phyloP scores from a whole-genome alignment of 257 asterid species.

The Lycium ferocissimum region DNA sequence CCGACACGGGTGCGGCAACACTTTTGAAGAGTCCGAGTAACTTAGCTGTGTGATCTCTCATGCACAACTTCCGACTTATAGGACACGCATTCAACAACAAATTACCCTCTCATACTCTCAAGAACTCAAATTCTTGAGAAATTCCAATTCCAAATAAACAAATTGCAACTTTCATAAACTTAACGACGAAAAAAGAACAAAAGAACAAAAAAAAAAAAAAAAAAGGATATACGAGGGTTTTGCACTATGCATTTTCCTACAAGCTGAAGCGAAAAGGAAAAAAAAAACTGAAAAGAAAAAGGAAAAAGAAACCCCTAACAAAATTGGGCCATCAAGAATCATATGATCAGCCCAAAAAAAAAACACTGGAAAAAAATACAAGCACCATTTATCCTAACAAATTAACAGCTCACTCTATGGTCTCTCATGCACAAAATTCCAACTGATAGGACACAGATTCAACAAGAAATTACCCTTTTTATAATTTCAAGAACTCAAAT shows the following conservation, averaged over 20 bases:
- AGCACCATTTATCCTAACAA: neutral
- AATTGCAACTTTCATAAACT: neutral
- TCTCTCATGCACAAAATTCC: neutral
- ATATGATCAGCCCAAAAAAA: neutral
- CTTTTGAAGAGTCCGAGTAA: too few species aligned
- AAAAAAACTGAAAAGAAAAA: too few species aligned
- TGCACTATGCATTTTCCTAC: neutral
- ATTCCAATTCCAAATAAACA: neutral
- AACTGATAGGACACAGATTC: neutral
- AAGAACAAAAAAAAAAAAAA: neutral
- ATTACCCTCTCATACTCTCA: neutral
- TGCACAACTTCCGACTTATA: too few species aligned
- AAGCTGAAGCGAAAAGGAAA: neutral
- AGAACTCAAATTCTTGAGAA: neutral
- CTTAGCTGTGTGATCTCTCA: too few species aligned
- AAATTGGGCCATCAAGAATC: too few species aligned
- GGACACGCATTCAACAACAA: neutral
- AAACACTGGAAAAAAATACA: too few species aligned
- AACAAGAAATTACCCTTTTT: neutral
- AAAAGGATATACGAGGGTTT: slow-evolving; percentile 24
- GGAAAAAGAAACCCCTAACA: too few species aligned
- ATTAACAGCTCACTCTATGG: neutral
- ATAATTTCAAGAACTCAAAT: neutral
- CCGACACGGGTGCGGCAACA: too few species aligned
- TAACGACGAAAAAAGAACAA: neutral